phyloP scores from a whole-genome alignment of 768 basidiomycete species.

The Leccinum variicolor region DNA sequence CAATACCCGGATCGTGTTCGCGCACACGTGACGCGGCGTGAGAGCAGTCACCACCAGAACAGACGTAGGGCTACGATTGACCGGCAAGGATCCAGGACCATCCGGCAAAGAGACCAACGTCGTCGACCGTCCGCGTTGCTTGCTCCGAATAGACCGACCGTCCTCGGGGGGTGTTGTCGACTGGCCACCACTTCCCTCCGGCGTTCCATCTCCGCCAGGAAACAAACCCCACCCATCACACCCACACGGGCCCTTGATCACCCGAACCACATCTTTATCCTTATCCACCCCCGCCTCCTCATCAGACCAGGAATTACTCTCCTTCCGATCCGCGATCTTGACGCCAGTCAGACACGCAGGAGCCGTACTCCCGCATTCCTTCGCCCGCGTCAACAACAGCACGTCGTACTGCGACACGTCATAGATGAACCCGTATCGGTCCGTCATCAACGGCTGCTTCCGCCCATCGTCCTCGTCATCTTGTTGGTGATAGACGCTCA shows the following conservation, averaged over 20 bases:
- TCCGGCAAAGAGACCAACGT: slow-evolving; percentile 34
- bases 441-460: slow-evolving; percentile 60
- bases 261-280: slow-evolving; percentile 27
- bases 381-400: slow-evolving; percentile 68
- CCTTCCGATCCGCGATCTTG: slow-evolving; percentile 80
- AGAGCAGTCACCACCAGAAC: slow-evolving; percentile 58
- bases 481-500: slow-evolving; percentile 39
- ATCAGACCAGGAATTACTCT: slow-evolving; percentile 75
- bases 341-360: slow-evolving; percentile 86
- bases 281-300: slow-evolving; percentile 45
- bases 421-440: slow-evolving; percentile 90
- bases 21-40: slow-evolving; percentile 73
- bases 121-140: slow-evolving; percentile 36
- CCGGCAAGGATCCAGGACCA: neutral
- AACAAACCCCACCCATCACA: slow-evolving; percentile 34
- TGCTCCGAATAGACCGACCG: slow-evolving; percentile 36
- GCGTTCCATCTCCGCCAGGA: neutral
- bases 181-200: slow-evolving; percentile 11
- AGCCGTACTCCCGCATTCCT: slow-evolving; percentile 68
- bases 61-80: slow-evolving; percentile 35
- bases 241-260: slow-evolving; percentile 40
- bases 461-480: slow-evolving; percentile 40
- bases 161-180: slow-evolving; percentile 19
- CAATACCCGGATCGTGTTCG: slow-evolving; percentile 68
- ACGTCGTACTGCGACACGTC: slow-evolving; percentile 81